A percentile compares a stretch with the other conserved stretches of the same genome.
These are phyloP conservation scores for Leptographium wingfieldii DNA, from an alignment of 2,329 filamentous ascomycete species.

Conservation along the genomic window DNA sequence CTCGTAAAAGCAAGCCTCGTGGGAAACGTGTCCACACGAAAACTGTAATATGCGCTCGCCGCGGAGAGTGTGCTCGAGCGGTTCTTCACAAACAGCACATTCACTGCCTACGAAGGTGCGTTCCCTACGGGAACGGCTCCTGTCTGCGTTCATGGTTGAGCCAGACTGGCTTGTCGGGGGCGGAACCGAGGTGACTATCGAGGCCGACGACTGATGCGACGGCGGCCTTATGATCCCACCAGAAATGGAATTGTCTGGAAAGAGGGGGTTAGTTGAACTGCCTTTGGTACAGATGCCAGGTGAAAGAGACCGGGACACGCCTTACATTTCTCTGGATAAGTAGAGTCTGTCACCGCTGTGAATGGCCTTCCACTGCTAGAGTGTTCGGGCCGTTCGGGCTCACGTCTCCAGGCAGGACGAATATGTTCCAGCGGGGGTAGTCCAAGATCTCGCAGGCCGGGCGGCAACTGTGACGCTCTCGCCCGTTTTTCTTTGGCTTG, in stretches of 20 bases:
- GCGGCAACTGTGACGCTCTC: slow-evolving; percentile 20
- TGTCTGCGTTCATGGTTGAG: slow-evolving; percentile 52
- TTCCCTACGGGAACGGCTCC: slow-evolving; percentile 69
- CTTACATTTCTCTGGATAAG: slow-evolving; percentile 24
- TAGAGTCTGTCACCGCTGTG: slow-evolving; percentile 7
- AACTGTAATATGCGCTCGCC: slow-evolving; percentile 93
- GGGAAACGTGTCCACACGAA: slow-evolving; percentile 90
- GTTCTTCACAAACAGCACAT: slow-evolving; percentile 94
- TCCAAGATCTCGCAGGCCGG: slow-evolving; percentile 25
- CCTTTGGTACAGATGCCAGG: background rate
- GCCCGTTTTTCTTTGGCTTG: slow-evolving; percentile 25
- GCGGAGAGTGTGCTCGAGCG: slow-evolving; percentile 83
- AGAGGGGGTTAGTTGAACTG: background rate
- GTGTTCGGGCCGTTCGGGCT: slow-evolving; percentile 15
- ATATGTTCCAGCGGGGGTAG: slow-evolving; percentile 17
- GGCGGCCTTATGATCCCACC: slow-evolving; percentile 23
- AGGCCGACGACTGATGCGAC: slow-evolving; percentile 27
- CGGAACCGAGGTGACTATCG: slow-evolving; percentile 20
- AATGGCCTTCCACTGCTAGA: slow-evolving; percentile 15
- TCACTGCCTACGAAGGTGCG: slow-evolving; percentile 90
- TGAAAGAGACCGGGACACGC: background rate
- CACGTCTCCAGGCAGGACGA: slow-evolving; percentile 16
- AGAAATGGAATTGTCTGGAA: slow-evolving; percentile 23
- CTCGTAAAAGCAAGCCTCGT: slow-evolving; percentile 98
- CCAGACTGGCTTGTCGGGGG: slow-evolving; percentile 24